phyloP scores from a whole-genome alignment of 768 basidiomycete species.

The Mycena pura region DNA sequence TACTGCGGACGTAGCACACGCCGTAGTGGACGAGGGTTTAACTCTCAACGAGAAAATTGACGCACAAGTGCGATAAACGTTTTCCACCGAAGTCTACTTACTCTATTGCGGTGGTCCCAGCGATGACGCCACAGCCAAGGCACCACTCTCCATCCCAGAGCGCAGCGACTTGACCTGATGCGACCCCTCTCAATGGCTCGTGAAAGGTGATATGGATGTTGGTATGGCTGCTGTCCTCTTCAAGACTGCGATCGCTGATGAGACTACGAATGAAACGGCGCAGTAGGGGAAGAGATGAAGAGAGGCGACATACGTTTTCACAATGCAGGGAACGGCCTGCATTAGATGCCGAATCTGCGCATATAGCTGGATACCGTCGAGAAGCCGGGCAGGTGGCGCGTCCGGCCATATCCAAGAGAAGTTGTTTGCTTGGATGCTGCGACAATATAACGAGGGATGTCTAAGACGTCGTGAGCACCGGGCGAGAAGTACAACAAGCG shows the following conservation, averaged over 20 bases:
- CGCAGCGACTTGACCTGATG: constrained; percentile 82
- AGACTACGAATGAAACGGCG: too few relatives aligned
- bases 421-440: constrained; percentile 45
- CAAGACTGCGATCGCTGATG: too few relatives aligned
- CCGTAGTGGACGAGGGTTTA: too few relatives aligned
- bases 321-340: constrained; percentile 57
- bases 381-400: constrained; percentile 54
- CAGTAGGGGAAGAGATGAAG: neutral
- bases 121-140: constrained; percentile 82
- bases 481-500: neutral
- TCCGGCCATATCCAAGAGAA: constrained; percentile 85
- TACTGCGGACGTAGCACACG: too few relatives aligned
- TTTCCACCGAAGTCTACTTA: too few relatives aligned
- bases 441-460: constrained; percentile 62
- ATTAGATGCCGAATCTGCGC: constrained; percentile 79
- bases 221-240: constrained; percentile 13
- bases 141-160: constrained; percentile 81
- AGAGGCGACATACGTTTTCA: constrained; percentile 53
- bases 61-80: too few relatives aligned
- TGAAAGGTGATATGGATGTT: constrained; percentile 53
- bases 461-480: constrained; percentile 39
- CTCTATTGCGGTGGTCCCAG: neutral
- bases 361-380: constrained; percentile 54
- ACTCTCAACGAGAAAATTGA: too few relatives aligned
- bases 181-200: constrained; percentile 68